Conservation (phyloP, 768 basidiomycete species). For the Russula vinacea region DNA sequence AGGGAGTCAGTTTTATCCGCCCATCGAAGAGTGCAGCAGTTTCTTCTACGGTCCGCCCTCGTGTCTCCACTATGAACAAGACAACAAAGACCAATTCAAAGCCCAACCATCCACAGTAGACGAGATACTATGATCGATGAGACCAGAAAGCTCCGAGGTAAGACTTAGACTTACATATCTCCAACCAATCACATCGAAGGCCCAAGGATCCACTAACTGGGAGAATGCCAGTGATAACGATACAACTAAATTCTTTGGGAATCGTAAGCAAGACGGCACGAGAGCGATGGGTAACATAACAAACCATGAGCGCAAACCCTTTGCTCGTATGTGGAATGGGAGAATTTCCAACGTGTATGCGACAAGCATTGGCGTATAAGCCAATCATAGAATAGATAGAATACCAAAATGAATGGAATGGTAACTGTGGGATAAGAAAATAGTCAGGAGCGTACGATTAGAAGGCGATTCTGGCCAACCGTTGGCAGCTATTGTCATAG, state of each 20-base stretch:
- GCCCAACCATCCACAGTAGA: conserved; percentile 62
- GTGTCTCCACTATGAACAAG: conserved; percentile 58
- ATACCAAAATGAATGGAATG: conserved; percentile 62
- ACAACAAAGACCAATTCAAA: conserved; percentile 59
- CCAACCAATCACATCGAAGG: conserved; percentile 50
- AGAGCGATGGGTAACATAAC: conserved; percentile 32
- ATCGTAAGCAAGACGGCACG: neutral
- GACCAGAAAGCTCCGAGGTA: conserved; percentile 2
- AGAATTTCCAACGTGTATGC: conserved; percentile 72
- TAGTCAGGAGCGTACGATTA: neutral
- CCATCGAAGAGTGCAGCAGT: conserved; percentile 72
- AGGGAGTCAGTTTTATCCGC: conserved; percentile 42
- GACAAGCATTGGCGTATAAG: conserved; percentile 71
- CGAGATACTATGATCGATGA: conserved; percentile 45
- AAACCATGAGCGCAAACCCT: conserved; percentile 71
- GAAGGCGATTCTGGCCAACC: conserved; percentile 27
- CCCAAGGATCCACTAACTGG: conserved; percentile 77
- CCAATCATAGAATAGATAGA: conserved; percentile 58
- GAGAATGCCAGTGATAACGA: conserved; percentile 72
- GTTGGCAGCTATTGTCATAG: conserved; percentile 37
- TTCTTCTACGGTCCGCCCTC: conserved; percentile 68
- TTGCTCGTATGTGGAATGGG: conserved; percentile 75
- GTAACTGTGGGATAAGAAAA: conserved; percentile 42
- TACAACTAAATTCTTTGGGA: conserved; percentile 53
- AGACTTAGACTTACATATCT: conserved; percentile 36